Evolutionary conservation across 805 yeast species (phyloP), one percentile per base, ranked within the genome.

Genomic region (Candida loeiensis): DNA sequence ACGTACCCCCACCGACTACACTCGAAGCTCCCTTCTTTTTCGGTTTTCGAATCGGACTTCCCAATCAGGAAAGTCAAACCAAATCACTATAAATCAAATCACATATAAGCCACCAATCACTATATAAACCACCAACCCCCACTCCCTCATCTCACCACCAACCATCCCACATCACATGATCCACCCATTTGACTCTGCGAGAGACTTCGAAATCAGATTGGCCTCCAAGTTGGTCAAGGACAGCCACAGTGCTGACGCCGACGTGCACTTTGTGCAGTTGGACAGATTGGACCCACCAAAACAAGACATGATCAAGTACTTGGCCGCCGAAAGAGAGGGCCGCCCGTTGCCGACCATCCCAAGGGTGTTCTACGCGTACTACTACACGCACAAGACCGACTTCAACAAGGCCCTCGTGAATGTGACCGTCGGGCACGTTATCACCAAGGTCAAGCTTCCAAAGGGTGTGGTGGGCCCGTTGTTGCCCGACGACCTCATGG

Each of bases 261-360:
- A 69, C 48, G 77, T 81, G 39, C 85, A 80, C 58, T 82, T 82
- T 58, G 71, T 76, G 37, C 85, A 78, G 58, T 63, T 80, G 45
- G 90, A 83, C 56, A 73, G 80, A 58, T 51, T 76, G 34, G 95
- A 85, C 56, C 95, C 95, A 24, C 90, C 95, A 45, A 85, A 85
- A 73, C 66, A 74, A 50, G 79, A 74, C 46, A 80, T 85, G 82
- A 54, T 78, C 46, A 76, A 71, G 52, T 85, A 72, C 61, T 66
- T 85, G 47, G 82, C 79, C 44, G 81, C 85, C 40, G 88, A 83
- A 65, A 77, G 74, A 51, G 44, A 50, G 34, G 73, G 73, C 29
- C 46, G 41, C 18, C 63, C 69, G 32, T 59, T 78, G 17, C 86
- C 86, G 24, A 55, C 47, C n/a, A 77, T 85, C 43, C 74, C 89